Base-by-base conservation (phyloP, 495 filamentous ascomycete species). In the Cryomyces minteri region DNA sequence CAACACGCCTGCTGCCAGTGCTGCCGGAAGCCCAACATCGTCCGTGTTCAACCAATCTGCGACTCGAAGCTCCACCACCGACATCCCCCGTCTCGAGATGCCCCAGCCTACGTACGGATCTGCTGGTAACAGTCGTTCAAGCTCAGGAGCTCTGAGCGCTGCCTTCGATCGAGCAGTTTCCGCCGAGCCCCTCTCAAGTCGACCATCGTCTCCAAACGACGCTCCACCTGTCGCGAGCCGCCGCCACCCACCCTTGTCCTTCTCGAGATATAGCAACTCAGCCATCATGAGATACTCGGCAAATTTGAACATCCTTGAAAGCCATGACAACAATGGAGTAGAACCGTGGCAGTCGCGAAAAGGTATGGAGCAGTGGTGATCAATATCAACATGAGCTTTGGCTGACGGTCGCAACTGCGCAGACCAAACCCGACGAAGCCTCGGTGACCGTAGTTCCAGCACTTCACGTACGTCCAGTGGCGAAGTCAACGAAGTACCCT, bases 1-100 rank as follows among this genome's bases (percentile, higher is more conserved):
- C 9, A 75, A 70, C 32, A 81, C 79, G 6, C 75, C 76, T 33
- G 54, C 43, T 6, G 66, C 59, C 41, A 54, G 50, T 37, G 57
- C 56, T 18, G 48, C 47, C 25, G 54, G 33, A 47, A 58, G 28
- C 48, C 51, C 10, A 36, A 47, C 41, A 0, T 52, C 43, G 2
- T 40, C 41, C 46, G 45, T 8, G 54, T 55, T 29, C 47, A 54
- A 36, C 53, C 46, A 47, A 52, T 49, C 39, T 45, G 50, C 33
- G 28, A 9, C 34, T 14, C 34, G 42, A 31, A n/a, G 6, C 32
- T 33, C 14, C 12, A 7, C 10, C 14, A 11, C 11, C 7, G 18
- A 44, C 6, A 30, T 28, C 31, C 11, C 12, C 12, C 42, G 14
- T 1, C 11, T 10, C 18, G 31, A 7, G 11, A 33, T 14, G 34